phyloP scores from a whole-genome alignment of 2,329 filamentous ascomycete genomes.

The Lomentospora prolificans region DNA sequence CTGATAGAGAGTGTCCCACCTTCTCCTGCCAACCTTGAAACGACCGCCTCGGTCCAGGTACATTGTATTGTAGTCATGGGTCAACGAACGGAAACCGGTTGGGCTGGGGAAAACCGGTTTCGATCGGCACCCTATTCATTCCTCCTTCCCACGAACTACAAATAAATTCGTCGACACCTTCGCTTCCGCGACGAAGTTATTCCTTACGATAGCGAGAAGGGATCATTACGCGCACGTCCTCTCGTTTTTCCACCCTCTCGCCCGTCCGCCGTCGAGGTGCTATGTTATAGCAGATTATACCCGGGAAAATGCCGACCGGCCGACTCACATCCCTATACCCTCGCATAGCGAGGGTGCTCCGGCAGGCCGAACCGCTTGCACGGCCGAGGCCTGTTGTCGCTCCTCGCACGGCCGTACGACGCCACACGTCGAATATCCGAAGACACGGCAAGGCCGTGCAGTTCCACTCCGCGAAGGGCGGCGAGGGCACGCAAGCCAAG shows the following conservation, averaged over 20 bases:
- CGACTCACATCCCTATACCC: not conserved
- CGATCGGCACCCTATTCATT: too few relatives aligned
- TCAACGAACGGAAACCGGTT: too few relatives aligned
- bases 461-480: not conserved
- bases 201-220: too few relatives aligned
- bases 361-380: not conserved
- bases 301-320: not conserved
- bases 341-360: not conserved
- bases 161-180: too few relatives aligned
- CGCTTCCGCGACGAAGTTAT: too few relatives aligned
- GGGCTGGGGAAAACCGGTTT: too few relatives aligned
- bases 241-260: too few relatives aligned
- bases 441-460: constrained; percentile 13
- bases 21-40: not conserved
- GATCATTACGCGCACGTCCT: too few relatives aligned
- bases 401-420: not conserved
- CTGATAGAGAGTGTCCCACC: not conserved
- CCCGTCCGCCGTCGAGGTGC: not conserved
- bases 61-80: too few relatives aligned
- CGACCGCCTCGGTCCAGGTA: too few relatives aligned
- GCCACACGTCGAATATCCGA: not conserved
- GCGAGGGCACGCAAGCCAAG: not conserved
- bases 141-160: too few relatives aligned
- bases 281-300: not conserved
- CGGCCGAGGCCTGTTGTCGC: not conserved